Percentiles rank a stretch among this genome's conserved stretches.
phyloP scores from a whole-genome alignment of 768 basidiomycete species.

The Crucibulum laeve region DNA sequence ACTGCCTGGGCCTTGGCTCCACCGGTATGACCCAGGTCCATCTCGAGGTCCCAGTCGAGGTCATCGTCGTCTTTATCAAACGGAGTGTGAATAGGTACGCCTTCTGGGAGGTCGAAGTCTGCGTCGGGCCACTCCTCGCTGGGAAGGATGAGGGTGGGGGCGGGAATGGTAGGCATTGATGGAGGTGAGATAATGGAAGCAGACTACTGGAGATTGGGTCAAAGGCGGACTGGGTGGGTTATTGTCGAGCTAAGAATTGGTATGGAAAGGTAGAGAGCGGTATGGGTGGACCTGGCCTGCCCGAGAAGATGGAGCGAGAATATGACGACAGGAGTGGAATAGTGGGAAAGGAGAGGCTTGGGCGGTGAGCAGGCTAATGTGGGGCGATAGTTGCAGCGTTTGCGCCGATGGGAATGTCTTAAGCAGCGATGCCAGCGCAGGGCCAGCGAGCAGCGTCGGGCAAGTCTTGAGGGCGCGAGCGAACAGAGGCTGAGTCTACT shows the following conservation, averaged over 20 bases:
- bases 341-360: too few species aligned
- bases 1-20: constrained; percentile 41
- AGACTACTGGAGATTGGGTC: constrained; percentile 9
- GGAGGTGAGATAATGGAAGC: constrained; percentile 9
- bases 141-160: constrained; percentile 46
- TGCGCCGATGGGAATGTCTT: too few species aligned
- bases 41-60: constrained; percentile 80
- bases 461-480: too few species aligned
- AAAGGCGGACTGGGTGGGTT: background rate
- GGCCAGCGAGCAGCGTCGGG: too few species aligned
- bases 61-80: constrained; percentile 64
- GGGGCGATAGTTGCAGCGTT: too few species aligned
- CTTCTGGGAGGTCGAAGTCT: constrained; percentile 83
- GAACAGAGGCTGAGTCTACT: constrained; percentile 5
- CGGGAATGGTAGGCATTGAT: constrained; percentile 55
- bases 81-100: constrained; percentile 56
- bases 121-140: constrained; percentile 86
- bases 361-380: too few species aligned
- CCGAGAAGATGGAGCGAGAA: too few species aligned
- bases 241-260: background rate
- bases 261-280: too few species aligned
- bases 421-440: too few species aligned
- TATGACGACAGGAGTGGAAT: too few species aligned
- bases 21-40: constrained; percentile 60
- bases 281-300: too few species aligned